Percentiles rank a stretch among this genome's conserved stretches.
phyloP scores from a whole-genome alignment of 2,329 filamentous ascomycete genomes.

The Podosphaera xanthii region DNA sequence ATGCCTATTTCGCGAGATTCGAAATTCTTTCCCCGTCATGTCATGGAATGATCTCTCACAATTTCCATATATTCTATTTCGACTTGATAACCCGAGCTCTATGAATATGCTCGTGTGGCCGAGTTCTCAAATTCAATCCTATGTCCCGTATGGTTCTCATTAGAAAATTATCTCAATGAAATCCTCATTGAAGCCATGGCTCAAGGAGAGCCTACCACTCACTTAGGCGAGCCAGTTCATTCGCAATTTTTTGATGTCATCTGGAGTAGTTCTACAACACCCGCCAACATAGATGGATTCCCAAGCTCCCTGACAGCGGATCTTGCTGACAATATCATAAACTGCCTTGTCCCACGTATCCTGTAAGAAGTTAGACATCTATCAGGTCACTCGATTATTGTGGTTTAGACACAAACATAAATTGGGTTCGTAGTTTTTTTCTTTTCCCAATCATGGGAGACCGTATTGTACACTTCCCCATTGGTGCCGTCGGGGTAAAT shows the following conservation, averaged over 20 bases:
- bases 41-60: too few species aligned
- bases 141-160: too few species aligned
- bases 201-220: too few species aligned
- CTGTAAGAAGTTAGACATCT: conserved; percentile 1
- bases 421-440: conserved; percentile 11
- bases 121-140: too few species aligned
- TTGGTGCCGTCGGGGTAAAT: conserved; percentile 48
- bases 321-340: conserved; percentile 16
- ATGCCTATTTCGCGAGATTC: too few species aligned
- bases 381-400: background rate
- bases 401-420: background rate
- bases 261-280: conserved; percentile 22
- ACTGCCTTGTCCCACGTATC: conserved; percentile 18
- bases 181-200: too few species aligned
- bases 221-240: conserved; percentile 2
- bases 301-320: conserved; percentile 10
- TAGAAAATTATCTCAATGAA: too few species aligned
- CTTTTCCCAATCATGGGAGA: conserved; percentile 34
- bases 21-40: too few species aligned
- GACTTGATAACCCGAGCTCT: too few species aligned
- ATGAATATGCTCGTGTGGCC: too few species aligned
- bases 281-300: conserved; percentile 21
- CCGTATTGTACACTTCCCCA: conserved; percentile 42
- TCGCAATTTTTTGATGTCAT: conserved; percentile 12
- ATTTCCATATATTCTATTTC: too few species aligned